Conservation (phyloP, 768 basidiomycete genomes). For the Lentinula lateritia region DNA sequence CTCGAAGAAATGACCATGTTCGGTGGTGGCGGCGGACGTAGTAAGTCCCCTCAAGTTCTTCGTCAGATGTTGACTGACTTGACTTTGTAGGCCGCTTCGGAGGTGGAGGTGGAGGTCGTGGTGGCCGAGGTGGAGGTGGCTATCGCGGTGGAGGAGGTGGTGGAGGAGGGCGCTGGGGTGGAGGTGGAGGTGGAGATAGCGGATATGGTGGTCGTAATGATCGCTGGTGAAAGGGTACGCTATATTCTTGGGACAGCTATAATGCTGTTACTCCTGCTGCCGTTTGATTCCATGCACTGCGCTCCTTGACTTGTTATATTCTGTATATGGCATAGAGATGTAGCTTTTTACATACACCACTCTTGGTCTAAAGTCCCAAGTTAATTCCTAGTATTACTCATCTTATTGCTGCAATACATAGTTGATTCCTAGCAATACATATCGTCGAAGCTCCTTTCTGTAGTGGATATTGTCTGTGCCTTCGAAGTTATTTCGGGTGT, state of each 20-base stretch:
- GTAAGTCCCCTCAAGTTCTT: neutral
- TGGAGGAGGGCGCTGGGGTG: neutral
- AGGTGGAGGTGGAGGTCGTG: conserved; percentile 2
- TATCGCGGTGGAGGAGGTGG: neutral
- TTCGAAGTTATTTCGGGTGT: neutral
- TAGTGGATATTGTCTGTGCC: neutral
- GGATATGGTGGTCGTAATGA: conserved; percentile 7
- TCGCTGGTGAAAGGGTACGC: conserved; percentile 2
- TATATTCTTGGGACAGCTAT: neutral
- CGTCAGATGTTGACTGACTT: neutral
- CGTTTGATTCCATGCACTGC: neutral
- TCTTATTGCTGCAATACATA: neutral
- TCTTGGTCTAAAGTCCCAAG: neutral
- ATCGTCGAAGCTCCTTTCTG: neutral
- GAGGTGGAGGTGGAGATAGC: conserved; percentile 1
- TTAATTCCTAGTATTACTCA: neutral
- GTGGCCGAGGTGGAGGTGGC: conserved; percentile 3
- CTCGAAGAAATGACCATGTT: conserved; percentile 47
- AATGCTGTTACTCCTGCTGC: neutral
- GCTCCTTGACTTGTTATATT: neutral
- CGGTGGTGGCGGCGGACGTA: conserved; percentile 5
- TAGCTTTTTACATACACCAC: neutral
- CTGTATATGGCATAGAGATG: neutral
- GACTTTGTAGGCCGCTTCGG: neutral
- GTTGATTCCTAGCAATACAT: neutral